Evolutionary conservation across 202 grass and related monocot species (phyloP).

Genomic region (Carex sylvatica): DNA sequence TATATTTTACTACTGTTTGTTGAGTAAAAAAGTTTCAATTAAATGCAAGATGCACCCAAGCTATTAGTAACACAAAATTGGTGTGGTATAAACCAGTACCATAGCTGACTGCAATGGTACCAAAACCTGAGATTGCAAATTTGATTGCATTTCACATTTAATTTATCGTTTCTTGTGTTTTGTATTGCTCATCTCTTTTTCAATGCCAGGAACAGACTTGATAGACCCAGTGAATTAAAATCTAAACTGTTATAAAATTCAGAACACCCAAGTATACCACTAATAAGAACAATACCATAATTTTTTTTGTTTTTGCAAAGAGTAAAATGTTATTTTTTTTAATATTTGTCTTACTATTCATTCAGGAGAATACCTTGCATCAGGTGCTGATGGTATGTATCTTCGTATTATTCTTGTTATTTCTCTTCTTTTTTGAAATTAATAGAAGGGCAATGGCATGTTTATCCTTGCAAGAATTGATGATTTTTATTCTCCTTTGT

Average conservation of each 20-base stretch:
- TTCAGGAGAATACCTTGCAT: conserved; percentile 78
- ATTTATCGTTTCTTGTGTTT: neutral
- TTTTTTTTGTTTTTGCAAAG: neutral
- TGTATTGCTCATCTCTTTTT: neutral
- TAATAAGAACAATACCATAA: neutral
- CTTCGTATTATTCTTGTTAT: neutral
- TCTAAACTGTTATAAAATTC: neutral
- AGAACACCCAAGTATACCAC: neutral
- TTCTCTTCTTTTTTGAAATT: neutral
- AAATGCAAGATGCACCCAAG: neutral
- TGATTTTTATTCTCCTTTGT: neutral
- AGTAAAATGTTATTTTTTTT: neutral
- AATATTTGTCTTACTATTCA: conserved; percentile 6
- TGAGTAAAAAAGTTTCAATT: neutral
- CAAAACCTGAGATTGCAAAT: neutral
- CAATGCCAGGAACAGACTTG: neutral
- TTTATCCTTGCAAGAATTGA: neutral
- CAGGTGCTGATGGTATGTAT: conserved; percentile 80
- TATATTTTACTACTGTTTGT: neutral
- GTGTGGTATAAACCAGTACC: neutral
- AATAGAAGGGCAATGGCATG: neutral
- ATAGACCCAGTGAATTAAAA: neutral
- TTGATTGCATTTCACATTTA: neutral
- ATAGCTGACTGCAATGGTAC: neutral
- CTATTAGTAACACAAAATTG: neutral